Evolutionary conservation across 2,329 filamentous ascomycete species (phyloP).

Genomic region (Exophiala sp.): DNA sequence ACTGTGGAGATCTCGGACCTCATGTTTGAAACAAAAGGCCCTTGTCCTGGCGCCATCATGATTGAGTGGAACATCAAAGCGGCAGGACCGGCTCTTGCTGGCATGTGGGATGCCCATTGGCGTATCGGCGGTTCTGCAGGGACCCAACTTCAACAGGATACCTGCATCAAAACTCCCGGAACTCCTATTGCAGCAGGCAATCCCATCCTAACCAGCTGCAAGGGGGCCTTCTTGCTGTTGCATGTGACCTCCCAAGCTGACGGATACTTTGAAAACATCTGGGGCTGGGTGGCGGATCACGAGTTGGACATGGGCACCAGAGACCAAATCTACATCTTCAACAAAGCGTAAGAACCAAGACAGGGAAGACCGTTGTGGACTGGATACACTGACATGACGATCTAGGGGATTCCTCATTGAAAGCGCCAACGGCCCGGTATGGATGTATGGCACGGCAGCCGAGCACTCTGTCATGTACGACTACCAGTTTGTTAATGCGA

Average conservation of each 20-base stretch:
- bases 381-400: slow-evolving; percentile 13
- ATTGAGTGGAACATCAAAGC: slow-evolving; percentile 37
- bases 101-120: slow-evolving; percentile 35
- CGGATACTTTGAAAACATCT: slow-evolving; percentile 34
- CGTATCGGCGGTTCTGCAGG: slow-evolving; percentile 38
- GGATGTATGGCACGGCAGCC: slow-evolving; percentile 59
- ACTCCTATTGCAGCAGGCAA: slow-evolving; percentile 29
- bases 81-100: slow-evolving; percentile 30
- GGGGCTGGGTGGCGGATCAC: slow-evolving; percentile 35
- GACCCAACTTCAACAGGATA: slow-evolving; percentile 31
- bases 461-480: slow-evolving; percentile 67
- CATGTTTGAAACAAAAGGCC: slow-evolving; percentile 34
- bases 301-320: slow-evolving; percentile 30
- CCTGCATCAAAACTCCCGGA: slow-evolving; percentile 34
- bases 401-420: slow-evolving; percentile 40
- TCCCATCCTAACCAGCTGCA: slow-evolving; percentile 28
- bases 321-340: slow-evolving; percentile 61
- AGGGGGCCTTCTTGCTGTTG: slow-evolving; percentile 48
- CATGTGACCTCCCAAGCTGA: slow-evolving; percentile 56
- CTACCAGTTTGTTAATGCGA: slow-evolving; percentile 58
- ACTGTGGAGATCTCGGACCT: slow-evolving; percentile 37
- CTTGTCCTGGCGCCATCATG: slow-evolving; percentile 35
- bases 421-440: slow-evolving; percentile 38
- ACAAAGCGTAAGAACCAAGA: slow-evolving; percentile 40
- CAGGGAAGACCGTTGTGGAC: background rate